Base-by-base conservation (phyloP, 768 basidiomycete genomes). In the Mrakia blollopis region DNA sequence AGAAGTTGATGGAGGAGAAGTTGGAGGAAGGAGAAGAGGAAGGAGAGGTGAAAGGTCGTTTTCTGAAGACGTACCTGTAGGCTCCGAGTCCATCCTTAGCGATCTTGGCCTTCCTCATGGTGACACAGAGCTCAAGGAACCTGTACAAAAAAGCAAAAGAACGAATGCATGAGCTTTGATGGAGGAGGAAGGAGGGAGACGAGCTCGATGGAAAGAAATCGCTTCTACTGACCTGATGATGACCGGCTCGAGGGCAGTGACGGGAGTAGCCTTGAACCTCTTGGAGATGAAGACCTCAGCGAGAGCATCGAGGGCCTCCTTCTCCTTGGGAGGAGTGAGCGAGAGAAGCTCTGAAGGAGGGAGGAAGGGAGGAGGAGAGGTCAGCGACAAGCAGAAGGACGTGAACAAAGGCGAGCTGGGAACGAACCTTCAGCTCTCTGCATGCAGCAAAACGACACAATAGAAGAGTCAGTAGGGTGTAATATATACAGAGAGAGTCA, bases 221-320 rank as follows among this genome's bases (percentile, higher is more conserved):
- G n/a, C n/a, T n/a, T n/a, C n/a, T n/a, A 78, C 77, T 85, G 96
- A 98, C 77, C 93, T 91, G 80, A 93, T 85, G 88, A 98, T 91
- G 84, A 98, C 97, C 72, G 97, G 97, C 83, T 98, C 96, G 68
- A 98, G 89, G 5, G 92, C 89, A 3, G 89, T 86, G 35, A 98
- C 85, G 0, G 95, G 92, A 0, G 95, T 98, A 57, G 91, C 90
- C 80, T 94, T 89, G 87, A 98, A 98, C 70, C 92, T 91, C 86
- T 98, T 98, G 28, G 92, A 92, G 44, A 90, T 87, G 84, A 96
- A 94, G 89, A 95, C 92, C 83, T 96, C 93, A 2, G 93, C 90
- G 80, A 96, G 87, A 9, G 91, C 91, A 82, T 94, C 92, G 18
- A 95, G 88, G 10, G 94, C 94, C 7, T 93, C 93, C 83, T 92